Conservation (phyloP, 768 basidiomycete genomes). For the Hericium erinaceus region DNA sequence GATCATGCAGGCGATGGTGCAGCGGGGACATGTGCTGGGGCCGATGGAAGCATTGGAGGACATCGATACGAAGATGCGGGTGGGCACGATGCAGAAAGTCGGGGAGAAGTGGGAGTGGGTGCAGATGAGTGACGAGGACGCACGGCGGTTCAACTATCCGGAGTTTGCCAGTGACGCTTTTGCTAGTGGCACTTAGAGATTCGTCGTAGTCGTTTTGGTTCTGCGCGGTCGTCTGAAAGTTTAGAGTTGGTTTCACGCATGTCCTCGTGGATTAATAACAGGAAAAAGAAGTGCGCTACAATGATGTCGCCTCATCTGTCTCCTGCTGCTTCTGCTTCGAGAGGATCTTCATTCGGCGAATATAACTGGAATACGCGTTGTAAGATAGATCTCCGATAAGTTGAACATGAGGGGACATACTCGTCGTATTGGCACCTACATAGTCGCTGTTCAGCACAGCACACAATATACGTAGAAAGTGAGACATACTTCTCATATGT, state of each 20-base stretch:
- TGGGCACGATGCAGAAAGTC: too few species aligned
- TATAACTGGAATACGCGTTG: conserved; percentile 42
- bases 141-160: too few species aligned
- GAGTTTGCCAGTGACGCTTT: background rate
- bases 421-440: conserved; percentile 90
- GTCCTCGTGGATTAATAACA: background rate
- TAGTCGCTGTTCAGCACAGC: background rate
- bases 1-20: too few species aligned
- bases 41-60: too few species aligned
- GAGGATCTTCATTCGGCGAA: conserved; percentile 82
- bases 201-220: too few species aligned
- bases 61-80: too few species aligned
- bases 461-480: background rate
- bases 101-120: too few species aligned
- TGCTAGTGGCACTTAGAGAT: background rate
- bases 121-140: too few species aligned
- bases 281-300: background rate
- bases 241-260: background rate
- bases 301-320: background rate
- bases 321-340: conserved; percentile 54
- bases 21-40: too few species aligned
- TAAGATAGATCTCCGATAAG: background rate
- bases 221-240: too few species aligned
- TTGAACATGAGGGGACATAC: conserved; percentile 29
- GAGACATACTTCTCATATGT: conserved; percentile 71